Evolutionary conservation across 306 rosid species (phyloP).

Genomic region (Vachellia pachyceras): DNA sequence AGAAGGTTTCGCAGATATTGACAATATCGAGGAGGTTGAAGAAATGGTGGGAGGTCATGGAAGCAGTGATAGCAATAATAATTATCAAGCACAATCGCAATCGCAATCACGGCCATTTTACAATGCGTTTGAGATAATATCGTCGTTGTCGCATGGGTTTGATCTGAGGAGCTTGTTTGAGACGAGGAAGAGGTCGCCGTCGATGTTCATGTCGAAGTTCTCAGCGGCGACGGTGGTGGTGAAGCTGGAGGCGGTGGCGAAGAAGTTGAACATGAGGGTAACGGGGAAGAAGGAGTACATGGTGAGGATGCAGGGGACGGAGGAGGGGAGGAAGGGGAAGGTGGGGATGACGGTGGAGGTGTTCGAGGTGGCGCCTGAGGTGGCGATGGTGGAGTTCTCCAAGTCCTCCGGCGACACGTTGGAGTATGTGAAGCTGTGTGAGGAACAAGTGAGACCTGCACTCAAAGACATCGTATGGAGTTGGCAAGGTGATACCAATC

Average conservation of each 20-base stretch:
- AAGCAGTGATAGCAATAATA: neutral
- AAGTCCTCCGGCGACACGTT: constrained; percentile 72
- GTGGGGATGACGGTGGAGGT: constrained; percentile 67
- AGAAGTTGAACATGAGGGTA: constrained; percentile 53
- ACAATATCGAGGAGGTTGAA: constrained; percentile 18
- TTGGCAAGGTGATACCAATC: constrained; percentile 72
- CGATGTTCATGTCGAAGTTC: constrained; percentile 65
- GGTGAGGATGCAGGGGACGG: constrained; percentile 59
- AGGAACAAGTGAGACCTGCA: constrained; percentile 73
- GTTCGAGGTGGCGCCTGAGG: constrained; percentile 77
- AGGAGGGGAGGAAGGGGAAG: constrained; percentile 82
- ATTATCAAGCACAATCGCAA: neutral
- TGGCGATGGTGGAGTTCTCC: constrained; percentile 68
- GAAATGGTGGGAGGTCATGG: neutral
- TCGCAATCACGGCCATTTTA: constrained; percentile 58
- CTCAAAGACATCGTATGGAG: constrained; percentile 84
- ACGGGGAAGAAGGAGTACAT: constrained; percentile 57
- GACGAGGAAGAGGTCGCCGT: constrained; percentile 61
- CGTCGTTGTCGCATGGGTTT: constrained; percentile 71
- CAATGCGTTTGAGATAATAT: constrained; percentile 86
- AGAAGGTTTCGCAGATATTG: neutral
- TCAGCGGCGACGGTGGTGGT: constrained; percentile 58
- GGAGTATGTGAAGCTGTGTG: constrained; percentile 71
- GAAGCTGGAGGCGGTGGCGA: constrained; percentile 59
- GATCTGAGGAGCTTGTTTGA: constrained; percentile 79